Evolutionary conservation across 495 filamentous ascomycete genomes (phyloP).

Genomic region (Trichoderma asperelloides): DNA sequence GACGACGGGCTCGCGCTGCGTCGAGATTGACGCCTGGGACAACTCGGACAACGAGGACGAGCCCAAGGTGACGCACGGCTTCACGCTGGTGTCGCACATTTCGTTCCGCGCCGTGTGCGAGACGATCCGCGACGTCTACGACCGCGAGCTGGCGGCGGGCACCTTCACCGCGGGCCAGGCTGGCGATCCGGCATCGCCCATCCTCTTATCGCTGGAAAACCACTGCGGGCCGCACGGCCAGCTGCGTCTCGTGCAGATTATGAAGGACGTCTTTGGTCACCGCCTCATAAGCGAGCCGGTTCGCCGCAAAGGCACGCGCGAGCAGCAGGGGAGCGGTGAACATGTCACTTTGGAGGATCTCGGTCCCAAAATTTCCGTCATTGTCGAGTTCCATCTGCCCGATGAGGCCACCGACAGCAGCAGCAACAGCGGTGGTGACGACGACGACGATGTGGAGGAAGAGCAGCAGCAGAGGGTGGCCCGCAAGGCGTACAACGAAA

Average conservation of each 20-base stretch:
- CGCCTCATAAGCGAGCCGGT: slow-evolving; percentile 39
- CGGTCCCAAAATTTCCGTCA: slow-evolving; percentile 43
- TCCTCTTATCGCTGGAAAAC: slow-evolving; percentile 47
- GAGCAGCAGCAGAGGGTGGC: slow-evolving; percentile 28
- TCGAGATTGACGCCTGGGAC: slow-evolving; percentile 53
- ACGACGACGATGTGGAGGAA: slow-evolving; percentile 12
- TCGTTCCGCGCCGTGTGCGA: slow-evolving; percentile 45
- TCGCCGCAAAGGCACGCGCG: slow-evolving; percentile 30
- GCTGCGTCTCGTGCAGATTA: slow-evolving; percentile 40
- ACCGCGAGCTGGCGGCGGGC: slow-evolving; percentile 30
- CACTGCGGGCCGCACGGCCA: slow-evolving; percentile 41
- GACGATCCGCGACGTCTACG: slow-evolving; percentile 39
- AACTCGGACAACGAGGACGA: slow-evolving; percentile 37
- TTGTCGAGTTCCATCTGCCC: slow-evolving; percentile 46
- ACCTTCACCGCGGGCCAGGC: slow-evolving; percentile 18
- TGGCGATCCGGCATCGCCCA: slow-evolving; percentile 30
- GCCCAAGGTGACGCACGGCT: slow-evolving; percentile 49
- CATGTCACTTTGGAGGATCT: slow-evolving; percentile 39
- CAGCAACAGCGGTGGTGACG: slow-evolving; percentile 3
- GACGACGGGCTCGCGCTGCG: slow-evolving; percentile 40
- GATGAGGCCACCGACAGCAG: slow-evolving; percentile 26
- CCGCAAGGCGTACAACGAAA: slow-evolving; percentile 24
- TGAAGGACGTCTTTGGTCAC: slow-evolving; percentile 43
- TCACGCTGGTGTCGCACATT: slow-evolving; percentile 45
- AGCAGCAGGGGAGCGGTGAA: slow-evolving; percentile 26